Percentiles rank a stretch among this genome's conserved stretches.
phyloP scores from a whole-genome alignment of 768 basidiomycete genomes.

The Stropharia rugosoannulata region DNA sequence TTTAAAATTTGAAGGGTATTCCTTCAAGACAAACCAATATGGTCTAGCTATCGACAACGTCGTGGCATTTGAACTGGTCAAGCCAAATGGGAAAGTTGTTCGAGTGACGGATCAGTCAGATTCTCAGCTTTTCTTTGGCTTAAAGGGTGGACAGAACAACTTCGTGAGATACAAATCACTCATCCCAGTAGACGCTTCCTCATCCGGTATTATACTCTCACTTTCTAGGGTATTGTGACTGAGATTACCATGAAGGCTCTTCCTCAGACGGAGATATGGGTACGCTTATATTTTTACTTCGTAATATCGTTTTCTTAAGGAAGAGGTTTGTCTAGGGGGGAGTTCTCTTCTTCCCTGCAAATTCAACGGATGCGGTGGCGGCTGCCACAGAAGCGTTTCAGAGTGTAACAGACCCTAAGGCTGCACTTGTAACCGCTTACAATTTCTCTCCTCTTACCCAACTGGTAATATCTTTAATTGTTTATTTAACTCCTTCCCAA shows the following conservation, averaged over 20 bases:
- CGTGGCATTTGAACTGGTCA: conserved; percentile 53
- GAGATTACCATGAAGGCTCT: conserved; percentile 51
- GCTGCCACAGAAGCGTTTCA: conserved; percentile 41
- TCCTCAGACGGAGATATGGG: conserved; percentile 61
- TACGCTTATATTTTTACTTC: conserved; percentile 23
- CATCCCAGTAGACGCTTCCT: not conserved
- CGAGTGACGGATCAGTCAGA: conserved; percentile 33
- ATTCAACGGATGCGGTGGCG: conserved; percentile 20
- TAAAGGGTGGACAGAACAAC: conserved; percentile 60
- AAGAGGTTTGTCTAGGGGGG: conserved; percentile 33
- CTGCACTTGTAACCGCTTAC: conserved; percentile 46
- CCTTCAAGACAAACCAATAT: conserved; percentile 61
- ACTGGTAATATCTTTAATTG: conserved; percentile 35
- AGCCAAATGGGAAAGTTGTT: conserved; percentile 48
- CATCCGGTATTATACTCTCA: not conserved
- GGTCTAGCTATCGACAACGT: conserved; percentile 61
- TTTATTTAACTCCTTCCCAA: not conserved
- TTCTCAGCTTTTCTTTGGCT: conserved; percentile 39
- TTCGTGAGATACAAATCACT: conserved; percentile 28
- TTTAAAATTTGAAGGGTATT: conserved; percentile 44
- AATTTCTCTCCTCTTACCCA: conserved; percentile 28
- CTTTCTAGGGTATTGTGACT: conserved; percentile 53
- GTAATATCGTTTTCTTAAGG: not conserved
- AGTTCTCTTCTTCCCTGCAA: conserved; percentile 39
- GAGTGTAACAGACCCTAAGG: conserved; percentile 49